These are phyloP conservation scores for Leucogyrophana mollusca DNA, from an alignment of 768 basidiomycete genomes.

Conservation along the genomic window DNA sequence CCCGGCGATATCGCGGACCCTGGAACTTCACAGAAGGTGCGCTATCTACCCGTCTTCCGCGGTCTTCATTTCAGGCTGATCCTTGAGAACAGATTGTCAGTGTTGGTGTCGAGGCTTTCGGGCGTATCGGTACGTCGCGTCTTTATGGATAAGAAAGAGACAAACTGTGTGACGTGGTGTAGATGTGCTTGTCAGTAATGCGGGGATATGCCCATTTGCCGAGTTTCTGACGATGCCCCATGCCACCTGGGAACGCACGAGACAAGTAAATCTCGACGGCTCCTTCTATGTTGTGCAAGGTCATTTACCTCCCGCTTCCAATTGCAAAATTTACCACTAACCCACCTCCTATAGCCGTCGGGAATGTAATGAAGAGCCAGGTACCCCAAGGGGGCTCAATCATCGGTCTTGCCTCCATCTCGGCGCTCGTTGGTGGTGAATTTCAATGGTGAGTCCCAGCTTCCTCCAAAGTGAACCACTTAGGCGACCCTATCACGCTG, in stretches of 20 bases:
- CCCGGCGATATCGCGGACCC: slow-evolving; percentile 66
- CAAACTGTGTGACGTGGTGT: not conserved
- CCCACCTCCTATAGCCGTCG: slow-evolving; percentile 44
- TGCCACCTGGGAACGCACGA: slow-evolving; percentile 43
- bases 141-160: slow-evolving; percentile 22
- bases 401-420: slow-evolving; percentile 76
- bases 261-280: slow-evolving; percentile 68
- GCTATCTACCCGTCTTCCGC: slow-evolving; percentile 7
- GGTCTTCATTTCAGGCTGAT: not conserved
- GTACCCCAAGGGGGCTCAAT: slow-evolving; percentile 71
- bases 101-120: slow-evolving; percentile 56
- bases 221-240: slow-evolving; percentile 63
- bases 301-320: slow-evolving; percentile 13
- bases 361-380: slow-evolving; percentile 72
- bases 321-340: slow-evolving; percentile 6
- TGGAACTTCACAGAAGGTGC: slow-evolving; percentile 53
- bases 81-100: slow-evolving; percentile 52
- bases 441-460: slow-evolving; percentile 51
- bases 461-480: not conserved
- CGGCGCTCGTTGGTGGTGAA: slow-evolving; percentile 75
- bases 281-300: slow-evolving; percentile 72
- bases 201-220: slow-evolving; percentile 76
- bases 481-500: not conserved
- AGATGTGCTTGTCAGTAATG: slow-evolving; percentile 56
- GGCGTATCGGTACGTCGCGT: slow-evolving; percentile 57